phyloP scores from a whole-genome alignment of 331 rosid species.

The Pyracantha coccinea region DNA sequence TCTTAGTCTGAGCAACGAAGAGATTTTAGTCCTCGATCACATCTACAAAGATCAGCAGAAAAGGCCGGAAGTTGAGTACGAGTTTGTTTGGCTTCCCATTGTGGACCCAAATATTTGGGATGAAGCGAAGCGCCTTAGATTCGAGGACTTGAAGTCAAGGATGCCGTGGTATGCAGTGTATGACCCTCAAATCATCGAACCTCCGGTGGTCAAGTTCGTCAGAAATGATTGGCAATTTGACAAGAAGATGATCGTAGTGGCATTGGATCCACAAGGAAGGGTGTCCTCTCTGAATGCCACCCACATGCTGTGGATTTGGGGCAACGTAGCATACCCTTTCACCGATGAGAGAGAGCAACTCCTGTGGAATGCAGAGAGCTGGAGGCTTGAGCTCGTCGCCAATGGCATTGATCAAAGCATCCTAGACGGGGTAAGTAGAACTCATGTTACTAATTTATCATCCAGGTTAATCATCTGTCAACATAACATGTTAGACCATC shows the following conservation, averaged over 20 bases:
- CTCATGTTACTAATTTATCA: not conserved
- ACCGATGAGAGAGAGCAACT: slow-evolving; percentile 55
- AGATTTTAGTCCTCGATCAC: slow-evolving; percentile 44
- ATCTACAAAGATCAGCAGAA: slow-evolving; percentile 30
- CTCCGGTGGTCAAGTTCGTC: slow-evolving; percentile 49
- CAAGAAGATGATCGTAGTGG: slow-evolving; percentile 61
- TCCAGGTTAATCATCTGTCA: no score
- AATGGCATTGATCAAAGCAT: slow-evolving; percentile 49
- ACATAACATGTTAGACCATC: not conserved
- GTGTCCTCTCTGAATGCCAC: slow-evolving; percentile 61
- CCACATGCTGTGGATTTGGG: slow-evolving; percentile 91
- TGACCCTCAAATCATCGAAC: slow-evolving; percentile 51
- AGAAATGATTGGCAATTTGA: slow-evolving; percentile 56
- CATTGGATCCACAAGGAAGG: slow-evolving; percentile 74
- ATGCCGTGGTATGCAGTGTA: slow-evolving; percentile 65
- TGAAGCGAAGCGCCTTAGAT: slow-evolving; percentile 22
- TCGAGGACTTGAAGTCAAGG: slow-evolving; percentile 35
- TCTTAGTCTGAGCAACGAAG: slow-evolving; percentile 62
- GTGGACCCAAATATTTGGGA: slow-evolving; percentile 31
- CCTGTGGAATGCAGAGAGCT: slow-evolving; percentile 58
- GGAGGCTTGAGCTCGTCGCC: slow-evolving; percentile 64
- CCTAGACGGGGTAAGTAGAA: slow-evolving; percentile 36
- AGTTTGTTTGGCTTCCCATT: slow-evolving; percentile 76
- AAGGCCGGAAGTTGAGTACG: slow-evolving; percentile 34
- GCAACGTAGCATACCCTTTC: slow-evolving; percentile 70